These are phyloP conservation scores for Sclerotinia spermophila DNA, from an alignment of 2,329 filamentous ascomycete genomes.

Conservation along the genomic window DNA sequence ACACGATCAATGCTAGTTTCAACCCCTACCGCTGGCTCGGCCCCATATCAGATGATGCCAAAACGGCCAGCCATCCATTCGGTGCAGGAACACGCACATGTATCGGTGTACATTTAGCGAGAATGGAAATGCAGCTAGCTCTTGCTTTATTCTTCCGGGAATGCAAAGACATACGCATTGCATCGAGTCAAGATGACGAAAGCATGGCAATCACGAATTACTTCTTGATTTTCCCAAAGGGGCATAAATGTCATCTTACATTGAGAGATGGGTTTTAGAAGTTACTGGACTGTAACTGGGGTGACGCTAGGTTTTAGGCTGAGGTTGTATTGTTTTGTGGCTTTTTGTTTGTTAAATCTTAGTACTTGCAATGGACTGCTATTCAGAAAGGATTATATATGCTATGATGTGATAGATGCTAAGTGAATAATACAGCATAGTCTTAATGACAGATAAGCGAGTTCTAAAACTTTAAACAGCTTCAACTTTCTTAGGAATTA, in stretches of 20 bases:
- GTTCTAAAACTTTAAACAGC: no score
- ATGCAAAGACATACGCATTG: not conserved
- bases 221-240: not conserved
- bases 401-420: no score
- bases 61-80: not conserved
- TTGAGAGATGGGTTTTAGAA: not conserved
- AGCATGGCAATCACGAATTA: not conserved
- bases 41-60: not conserved
- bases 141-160: not conserved
- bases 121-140: not conserved
- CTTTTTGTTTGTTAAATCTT: no score
- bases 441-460: no score
- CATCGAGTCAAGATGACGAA: not conserved
- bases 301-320: no score
- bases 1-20: not conserved
- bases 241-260: not conserved
- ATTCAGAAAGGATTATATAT: no score
- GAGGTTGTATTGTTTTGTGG: no score
- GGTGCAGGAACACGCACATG: conserved; percentile 5
- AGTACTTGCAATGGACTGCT: no score
- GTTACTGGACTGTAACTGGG: no score
- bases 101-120: not conserved
- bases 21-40: not conserved
- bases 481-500: no score
- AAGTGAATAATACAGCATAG: no score